phyloP scores from a whole-genome alignment of 108 stramenopile genomes.

The Skeletonema potamos region DNA sequence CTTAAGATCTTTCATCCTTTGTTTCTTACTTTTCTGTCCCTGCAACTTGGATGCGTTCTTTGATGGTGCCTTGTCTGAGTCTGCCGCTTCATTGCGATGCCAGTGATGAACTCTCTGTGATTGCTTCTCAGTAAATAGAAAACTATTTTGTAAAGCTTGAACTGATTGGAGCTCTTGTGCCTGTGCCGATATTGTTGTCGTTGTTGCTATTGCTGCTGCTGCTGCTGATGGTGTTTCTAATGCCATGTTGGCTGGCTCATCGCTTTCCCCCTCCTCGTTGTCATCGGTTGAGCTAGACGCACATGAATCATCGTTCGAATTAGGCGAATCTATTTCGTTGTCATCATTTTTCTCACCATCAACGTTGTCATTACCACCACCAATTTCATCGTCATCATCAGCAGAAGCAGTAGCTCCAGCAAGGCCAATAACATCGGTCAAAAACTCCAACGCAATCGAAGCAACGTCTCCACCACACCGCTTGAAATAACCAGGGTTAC shows the following conservation, averaged over 20 bases:
- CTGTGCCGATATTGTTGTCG: neutral
- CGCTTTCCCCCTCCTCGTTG: neutral
- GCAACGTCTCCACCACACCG: slow-evolving; percentile 78
- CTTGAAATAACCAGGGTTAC: slow-evolving; percentile 84
- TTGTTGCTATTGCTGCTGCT: neutral
- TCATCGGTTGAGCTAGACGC: neutral
- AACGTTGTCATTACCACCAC: neutral
- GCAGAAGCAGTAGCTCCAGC: neutral
- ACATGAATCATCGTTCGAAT: neutral
- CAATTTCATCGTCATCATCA: neutral
- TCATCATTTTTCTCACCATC: neutral
- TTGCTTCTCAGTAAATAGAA: slow-evolving; percentile 68
- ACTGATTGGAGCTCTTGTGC: slow-evolving; percentile 4
- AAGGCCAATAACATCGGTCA: slow-evolving; percentile 43
- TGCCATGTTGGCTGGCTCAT: neutral
- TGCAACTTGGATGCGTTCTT: slow-evolving; percentile 53
- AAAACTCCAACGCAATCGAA: slow-evolving; percentile 48
- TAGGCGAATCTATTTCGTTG: neutral
- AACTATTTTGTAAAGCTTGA: slow-evolving; percentile 9
- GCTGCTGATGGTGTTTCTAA: neutral
- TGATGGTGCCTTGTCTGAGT: slow-evolving; percentile 58
- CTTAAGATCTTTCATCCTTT: slow-evolving; percentile 37
- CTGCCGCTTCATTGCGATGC: slow-evolving; percentile 59
- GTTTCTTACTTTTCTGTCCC: slow-evolving; percentile 57
- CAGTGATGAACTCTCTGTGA: slow-evolving; percentile 52